phyloP scores from a whole-genome alignment of 2,329 filamentous ascomycete species.

The Epichloe festucae region DNA sequence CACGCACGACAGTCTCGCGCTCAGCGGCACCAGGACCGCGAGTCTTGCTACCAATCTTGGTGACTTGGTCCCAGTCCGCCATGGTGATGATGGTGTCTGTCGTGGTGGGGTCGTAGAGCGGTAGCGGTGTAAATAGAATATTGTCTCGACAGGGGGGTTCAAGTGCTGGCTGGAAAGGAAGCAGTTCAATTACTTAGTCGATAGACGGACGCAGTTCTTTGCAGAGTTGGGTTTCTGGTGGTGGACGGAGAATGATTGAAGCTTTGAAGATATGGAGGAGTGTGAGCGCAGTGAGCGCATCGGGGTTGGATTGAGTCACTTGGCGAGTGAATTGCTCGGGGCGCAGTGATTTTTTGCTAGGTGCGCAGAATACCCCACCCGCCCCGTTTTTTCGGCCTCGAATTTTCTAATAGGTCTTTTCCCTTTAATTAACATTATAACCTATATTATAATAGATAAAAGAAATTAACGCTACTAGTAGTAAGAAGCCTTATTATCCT shows the following conservation, averaged over 20 bases:
- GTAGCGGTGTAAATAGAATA: not conserved
- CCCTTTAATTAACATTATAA: too few relatives aligned
- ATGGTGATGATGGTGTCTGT: constrained; percentile 39
- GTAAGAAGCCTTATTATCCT: too few relatives aligned
- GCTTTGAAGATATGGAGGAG: constrained; percentile 16
- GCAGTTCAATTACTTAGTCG: not conserved
- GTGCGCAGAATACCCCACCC: too few relatives aligned
- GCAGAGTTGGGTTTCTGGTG: not conserved
- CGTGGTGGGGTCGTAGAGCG: constrained; percentile 7
- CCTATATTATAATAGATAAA: too few relatives aligned
- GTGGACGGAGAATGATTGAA: constrained; percentile 2
- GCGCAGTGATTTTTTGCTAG: too few relatives aligned
- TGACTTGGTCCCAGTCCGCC: constrained; percentile 70
- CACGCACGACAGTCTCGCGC: constrained; percentile 81
- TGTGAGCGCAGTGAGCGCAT: constrained; percentile 21
- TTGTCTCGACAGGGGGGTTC: not conserved
- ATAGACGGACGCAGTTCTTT: not conserved
- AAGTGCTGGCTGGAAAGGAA: not conserved
- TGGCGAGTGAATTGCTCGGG: constrained; percentile 13
- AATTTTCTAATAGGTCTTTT: too few relatives aligned
- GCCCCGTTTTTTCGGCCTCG: too few relatives aligned
- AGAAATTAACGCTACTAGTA: too few relatives aligned
- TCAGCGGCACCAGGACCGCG: constrained; percentile 50
- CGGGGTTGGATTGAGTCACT: constrained; percentile 22
- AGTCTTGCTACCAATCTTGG: constrained; percentile 86